Conservation (phyloP, 331 rosid species). For the Prunus yedoensis region DNA sequence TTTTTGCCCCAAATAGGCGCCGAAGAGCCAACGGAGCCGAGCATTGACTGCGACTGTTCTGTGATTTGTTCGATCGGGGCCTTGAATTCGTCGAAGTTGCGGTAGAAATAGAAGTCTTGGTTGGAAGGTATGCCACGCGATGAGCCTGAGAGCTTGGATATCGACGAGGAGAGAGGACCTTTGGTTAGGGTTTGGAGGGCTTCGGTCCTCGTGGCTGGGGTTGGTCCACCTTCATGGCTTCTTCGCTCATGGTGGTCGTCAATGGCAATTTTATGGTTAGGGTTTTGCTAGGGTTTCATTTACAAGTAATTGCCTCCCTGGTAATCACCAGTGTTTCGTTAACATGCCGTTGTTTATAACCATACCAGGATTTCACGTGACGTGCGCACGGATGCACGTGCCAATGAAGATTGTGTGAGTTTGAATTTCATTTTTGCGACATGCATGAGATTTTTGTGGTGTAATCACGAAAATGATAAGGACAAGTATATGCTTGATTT, state of each 20-base stretch:
- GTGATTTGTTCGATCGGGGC: conserved; percentile 52
- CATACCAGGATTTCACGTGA: conserved; percentile 9
- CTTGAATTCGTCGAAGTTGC: conserved; percentile 66
- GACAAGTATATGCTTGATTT: too few relatives aligned
- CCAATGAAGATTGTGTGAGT: neutral
- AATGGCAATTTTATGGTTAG: conserved; percentile 27
- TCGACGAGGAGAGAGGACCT: conserved; percentile 44
- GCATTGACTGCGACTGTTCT: conserved; percentile 53
- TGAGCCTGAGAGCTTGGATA: conserved; percentile 54
- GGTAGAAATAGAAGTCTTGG: conserved; percentile 65
- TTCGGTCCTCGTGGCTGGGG: conserved; percentile 34
- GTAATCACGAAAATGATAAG: neutral
- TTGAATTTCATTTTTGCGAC: neutral
- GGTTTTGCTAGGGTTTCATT: conserved; percentile 43
- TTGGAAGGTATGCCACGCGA: conserved; percentile 58
- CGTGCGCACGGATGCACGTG: neutral
- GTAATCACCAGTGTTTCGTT: neutral
- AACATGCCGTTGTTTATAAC: neutral
- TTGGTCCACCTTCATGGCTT: conserved; percentile 51
- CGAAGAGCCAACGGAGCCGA: conserved; percentile 51
- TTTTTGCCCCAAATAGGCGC: conserved; percentile 53
- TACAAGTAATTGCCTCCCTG: neutral
- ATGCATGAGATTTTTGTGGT: neutral
- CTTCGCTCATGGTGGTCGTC: conserved; percentile 19
- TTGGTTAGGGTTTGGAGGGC: conserved; percentile 41